Conservation (phyloP, 2,329 filamentous ascomycete species). For the Paramyrothecium sp. region DNA sequence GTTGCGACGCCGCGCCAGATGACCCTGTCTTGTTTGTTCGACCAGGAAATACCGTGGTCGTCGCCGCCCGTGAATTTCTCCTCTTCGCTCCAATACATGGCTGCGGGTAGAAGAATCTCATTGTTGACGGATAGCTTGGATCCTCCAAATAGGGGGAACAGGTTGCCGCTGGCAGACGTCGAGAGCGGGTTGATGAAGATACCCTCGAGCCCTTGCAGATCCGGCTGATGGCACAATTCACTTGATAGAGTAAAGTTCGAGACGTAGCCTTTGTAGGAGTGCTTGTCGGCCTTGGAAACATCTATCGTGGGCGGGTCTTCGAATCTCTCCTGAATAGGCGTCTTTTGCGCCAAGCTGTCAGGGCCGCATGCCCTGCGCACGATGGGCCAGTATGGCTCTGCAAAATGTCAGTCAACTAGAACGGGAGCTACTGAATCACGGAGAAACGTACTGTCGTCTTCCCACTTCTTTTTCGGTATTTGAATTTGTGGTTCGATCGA, state of each 20-base stretch:
- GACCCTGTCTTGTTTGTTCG: constrained; percentile 49
- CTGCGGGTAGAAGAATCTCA: constrained; percentile 67
- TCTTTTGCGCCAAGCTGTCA: constrained; percentile 56
- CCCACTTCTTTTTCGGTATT: constrained; percentile 45
- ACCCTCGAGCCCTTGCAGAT: constrained; percentile 61
- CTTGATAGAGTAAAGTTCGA: constrained; percentile 60
- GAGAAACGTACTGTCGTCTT: constrained; percentile 43
- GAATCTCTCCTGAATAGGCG: constrained; percentile 41
- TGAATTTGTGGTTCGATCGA: constrained; percentile 30
- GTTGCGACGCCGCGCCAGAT: constrained; percentile 69
- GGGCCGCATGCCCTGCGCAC: constrained; percentile 61
- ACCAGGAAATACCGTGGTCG: constrained; percentile 55
- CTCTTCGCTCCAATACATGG: constrained; percentile 67
- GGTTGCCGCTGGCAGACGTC: constrained; percentile 51
- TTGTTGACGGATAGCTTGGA: constrained; percentile 69
- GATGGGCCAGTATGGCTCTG: constrained; percentile 56
- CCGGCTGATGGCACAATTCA: constrained; percentile 65
- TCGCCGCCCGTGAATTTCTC: constrained; percentile 58
- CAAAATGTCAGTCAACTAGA: background rate
- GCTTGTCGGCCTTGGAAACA: constrained; percentile 41
- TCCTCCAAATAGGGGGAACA: constrained; percentile 67
- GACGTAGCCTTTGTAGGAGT: constrained; percentile 57
- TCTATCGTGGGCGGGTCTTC: constrained; percentile 42
- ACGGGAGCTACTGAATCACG: background rate
- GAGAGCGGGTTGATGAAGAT: constrained; percentile 62